Conservation (phyloP, 1,284 basidiomycete species). For the Takashimella koratensis region DNA sequence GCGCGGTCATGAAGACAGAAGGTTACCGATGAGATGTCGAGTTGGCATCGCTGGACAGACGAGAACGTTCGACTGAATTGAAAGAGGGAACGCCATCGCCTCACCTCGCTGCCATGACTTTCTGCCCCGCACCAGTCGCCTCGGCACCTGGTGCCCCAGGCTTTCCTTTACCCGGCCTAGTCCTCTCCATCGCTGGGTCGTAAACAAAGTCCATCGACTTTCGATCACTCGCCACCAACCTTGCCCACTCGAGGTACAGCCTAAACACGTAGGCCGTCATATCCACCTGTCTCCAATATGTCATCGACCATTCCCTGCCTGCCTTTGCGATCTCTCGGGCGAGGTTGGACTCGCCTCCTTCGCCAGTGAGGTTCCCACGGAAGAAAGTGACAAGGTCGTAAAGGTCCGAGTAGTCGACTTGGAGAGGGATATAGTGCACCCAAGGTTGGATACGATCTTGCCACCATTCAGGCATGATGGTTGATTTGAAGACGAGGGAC, state of each 20-base stretch:
- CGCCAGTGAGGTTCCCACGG: slow-evolving; percentile 26
- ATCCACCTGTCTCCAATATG: slow-evolving; percentile 44
- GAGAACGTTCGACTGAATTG: too few species aligned
- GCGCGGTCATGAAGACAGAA: too few species aligned
- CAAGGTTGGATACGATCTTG: slow-evolving; percentile 50
- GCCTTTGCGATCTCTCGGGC: slow-evolving; percentile 46
- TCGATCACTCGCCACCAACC: slow-evolving; percentile 26
- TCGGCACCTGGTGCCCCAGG: too few species aligned
- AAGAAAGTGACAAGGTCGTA: slow-evolving; percentile 45
- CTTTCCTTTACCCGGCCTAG: neutral
- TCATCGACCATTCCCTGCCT: slow-evolving; percentile 45
- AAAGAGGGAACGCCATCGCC: too few species aligned
- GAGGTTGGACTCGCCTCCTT: slow-evolving; percentile 40
- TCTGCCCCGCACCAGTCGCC: too few species aligned
- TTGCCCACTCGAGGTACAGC: slow-evolving; percentile 45
- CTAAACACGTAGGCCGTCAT: slow-evolving; percentile 46
- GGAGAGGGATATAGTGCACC: slow-evolving; percentile 51
- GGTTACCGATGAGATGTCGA: too few species aligned
- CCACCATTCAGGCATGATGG: slow-evolving; percentile 49
- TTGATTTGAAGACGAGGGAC: slow-evolving; percentile 42
- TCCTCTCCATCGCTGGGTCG: slow-evolving; percentile 25
- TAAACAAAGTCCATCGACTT: slow-evolving; percentile 30
- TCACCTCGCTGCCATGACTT: too few species aligned
- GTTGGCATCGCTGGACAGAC: too few species aligned
- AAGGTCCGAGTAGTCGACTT: slow-evolving; percentile 50